Conservation (phyloP, 169 alveolate species). For the Sarcocystis neurona region DNA sequence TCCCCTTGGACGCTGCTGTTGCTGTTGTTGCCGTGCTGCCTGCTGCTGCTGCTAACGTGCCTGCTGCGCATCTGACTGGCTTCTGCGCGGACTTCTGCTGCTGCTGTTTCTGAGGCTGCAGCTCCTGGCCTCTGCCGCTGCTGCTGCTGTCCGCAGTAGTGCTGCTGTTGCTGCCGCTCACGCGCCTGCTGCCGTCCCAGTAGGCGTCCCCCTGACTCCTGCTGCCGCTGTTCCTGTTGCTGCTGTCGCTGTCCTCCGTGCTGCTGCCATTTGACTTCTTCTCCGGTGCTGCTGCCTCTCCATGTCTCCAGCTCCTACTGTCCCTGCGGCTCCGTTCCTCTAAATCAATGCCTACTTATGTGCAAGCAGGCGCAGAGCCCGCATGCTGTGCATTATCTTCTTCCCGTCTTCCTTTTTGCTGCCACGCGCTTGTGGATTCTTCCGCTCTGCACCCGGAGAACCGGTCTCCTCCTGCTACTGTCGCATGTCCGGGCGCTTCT, state of each 20-base stretch:
- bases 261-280: too few relatives aligned
- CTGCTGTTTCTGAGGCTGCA: conserved; percentile 56
- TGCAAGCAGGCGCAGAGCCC: not conserved
- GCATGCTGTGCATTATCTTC: not conserved
- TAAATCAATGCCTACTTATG: not conserved
- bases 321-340: conserved; percentile 22
- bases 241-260: not conserved
- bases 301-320: conserved; percentile 45
- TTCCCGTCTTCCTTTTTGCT: not conserved
- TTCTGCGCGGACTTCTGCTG: conserved; percentile 53
- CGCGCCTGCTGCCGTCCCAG: not conserved
- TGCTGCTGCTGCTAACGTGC: not conserved
- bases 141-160: conserved; percentile 60
- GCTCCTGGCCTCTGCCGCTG: conserved; percentile 41
- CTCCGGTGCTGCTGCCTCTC: conserved; percentile 33
- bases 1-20: not conserved
- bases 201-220: conserved; percentile 22
- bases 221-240: conserved; percentile 46
- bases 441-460: not conserved
- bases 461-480: not conserved
- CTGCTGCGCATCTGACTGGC: not conserved
- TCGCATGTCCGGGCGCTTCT: not conserved
- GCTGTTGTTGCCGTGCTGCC: not conserved
- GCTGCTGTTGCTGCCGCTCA: conserved; percentile 42
- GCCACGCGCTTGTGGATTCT: not conserved